Conservation (phyloP, 805 yeast species). For the Pachysolen tannophilus region DNA sequence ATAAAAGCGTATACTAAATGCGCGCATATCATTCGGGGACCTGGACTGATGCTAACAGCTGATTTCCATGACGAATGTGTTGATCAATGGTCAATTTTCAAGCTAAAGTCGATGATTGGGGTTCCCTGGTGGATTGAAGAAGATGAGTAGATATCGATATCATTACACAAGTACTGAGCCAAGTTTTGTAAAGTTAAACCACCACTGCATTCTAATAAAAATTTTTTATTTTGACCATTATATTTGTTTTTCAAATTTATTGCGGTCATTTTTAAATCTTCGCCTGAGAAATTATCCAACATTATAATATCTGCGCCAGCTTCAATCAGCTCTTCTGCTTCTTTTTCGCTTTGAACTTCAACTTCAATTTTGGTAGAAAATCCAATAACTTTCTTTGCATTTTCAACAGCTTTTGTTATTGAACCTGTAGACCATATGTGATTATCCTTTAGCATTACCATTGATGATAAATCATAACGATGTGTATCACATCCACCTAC, state of each 20-base stretch:
- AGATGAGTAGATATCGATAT: conserved; percentile 85
- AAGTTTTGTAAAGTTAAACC: conserved; percentile 74
- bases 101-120: conserved; percentile 72
- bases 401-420: conserved; percentile 71
- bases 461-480: conserved; percentile 81
- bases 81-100: conserved; percentile 55
- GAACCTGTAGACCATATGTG: conserved; percentile 93
- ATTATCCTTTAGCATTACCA: conserved; percentile 96
- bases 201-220: conserved; percentile 85
- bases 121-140: conserved; percentile 92
- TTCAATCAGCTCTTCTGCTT: conserved; percentile 85
- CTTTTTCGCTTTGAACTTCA: conserved; percentile 77
- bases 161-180: conserved; percentile 56
- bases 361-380: conserved; percentile 88
- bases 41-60: no score
- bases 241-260: conserved; percentile 49
- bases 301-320: conserved; percentile 96
- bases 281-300: conserved; percentile 82
- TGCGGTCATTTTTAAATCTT: conserved; percentile 59
- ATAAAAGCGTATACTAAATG: no score
- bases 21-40: no score
- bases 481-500: conserved; percentile 95
- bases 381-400: conserved; percentile 78
- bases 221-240: conserved; percentile 35
- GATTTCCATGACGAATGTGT: no score